Evolutionary conservation across 495 filamentous ascomycete genomes (phyloP), one percentile per base, ranked within the genome.

Genomic region (Parmelia sp.): DNA sequence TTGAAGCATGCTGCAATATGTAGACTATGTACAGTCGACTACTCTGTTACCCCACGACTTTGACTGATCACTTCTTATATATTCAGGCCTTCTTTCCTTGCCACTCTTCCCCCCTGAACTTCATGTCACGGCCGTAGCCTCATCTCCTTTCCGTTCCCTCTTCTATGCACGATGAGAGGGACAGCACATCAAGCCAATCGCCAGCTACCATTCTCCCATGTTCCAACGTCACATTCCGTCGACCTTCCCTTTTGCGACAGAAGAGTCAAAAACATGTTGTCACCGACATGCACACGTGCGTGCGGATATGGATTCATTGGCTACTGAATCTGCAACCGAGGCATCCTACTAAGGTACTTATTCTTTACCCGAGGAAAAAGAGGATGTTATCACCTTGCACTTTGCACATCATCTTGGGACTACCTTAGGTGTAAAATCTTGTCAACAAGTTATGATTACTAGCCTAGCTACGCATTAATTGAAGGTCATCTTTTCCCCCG

Each of bases 1-100:
- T 23, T 60, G 58, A 42, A 65, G 62, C 58, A 71, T 68, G 29
- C 25, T 36, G 35, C 35, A 23, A 42, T 36, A 36, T 36, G 35
- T 36, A 36, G 5, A 36, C n/a, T n/a, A n/a, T n/a, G n/a, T n/a
- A 36, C 35, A 36, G 35, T 36, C 35, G n/a, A n/a, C 35, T 36
- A 36, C 35, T 36, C 35, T 36, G 35, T 10, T 36, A n/a, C n/a
- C n/a, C n/a, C n/a, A n/a, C n/a, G n/a, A n/a, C n/a, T n/a, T n/a
- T n/a, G n/a, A n/a, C n/a, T n/a, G n/a, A n/a, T n/a, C n/a, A n/a
- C n/a, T n/a, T n/a, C n/a, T n/a, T n/a, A n/a, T n/a, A n/a, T n/a
- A n/a, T n/a, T n/a, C n/a, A n/a, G n/a, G n/a, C n/a, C n/a, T n/a
- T n/a, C n/a, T n/a, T n/a, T n/a, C n/a, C n/a, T n/a, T n/a, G n/a